Evolutionary conservation across 495 filamentous ascomycete genomes (phyloP).

Genomic region (Aspergillus indologenus): DNA sequence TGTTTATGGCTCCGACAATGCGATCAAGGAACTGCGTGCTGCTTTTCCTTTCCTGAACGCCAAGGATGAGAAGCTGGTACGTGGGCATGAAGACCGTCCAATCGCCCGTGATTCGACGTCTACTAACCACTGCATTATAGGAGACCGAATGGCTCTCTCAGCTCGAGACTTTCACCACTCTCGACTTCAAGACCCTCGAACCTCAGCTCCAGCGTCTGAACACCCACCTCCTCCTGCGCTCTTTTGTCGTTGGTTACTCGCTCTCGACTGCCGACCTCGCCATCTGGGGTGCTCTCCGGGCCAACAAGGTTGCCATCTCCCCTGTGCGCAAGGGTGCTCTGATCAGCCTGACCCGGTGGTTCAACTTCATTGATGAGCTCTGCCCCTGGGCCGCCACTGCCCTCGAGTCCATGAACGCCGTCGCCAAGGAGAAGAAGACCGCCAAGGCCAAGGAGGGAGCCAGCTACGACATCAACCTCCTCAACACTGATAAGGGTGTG

Average conservation of each 20-base stretch:
- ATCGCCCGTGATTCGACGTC: neutral
- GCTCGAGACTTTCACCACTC: constrained; percentile 48
- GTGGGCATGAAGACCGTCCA: constrained; percentile 8
- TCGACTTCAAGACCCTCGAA: constrained; percentile 79
- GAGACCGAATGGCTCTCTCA: constrained; percentile 58
- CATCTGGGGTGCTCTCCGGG: constrained; percentile 80
- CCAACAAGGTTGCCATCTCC: constrained; percentile 78
- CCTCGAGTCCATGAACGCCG: constrained; percentile 59
- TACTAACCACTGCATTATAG: constrained; percentile 20
- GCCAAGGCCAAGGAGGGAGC: constrained; percentile 78
- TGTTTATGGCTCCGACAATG: constrained; percentile 35
- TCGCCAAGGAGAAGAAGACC: constrained; percentile 60
- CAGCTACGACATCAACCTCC: constrained; percentile 86
- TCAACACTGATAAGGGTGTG: constrained; percentile 85
- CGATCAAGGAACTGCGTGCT: constrained; percentile 38
- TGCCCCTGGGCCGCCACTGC: constrained; percentile 57
- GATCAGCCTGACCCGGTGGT: constrained; percentile 83
- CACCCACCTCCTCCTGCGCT: constrained; percentile 79
- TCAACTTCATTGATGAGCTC: constrained; percentile 75
- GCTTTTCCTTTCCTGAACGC: constrained; percentile 43
- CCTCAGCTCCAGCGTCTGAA: constrained; percentile 73
- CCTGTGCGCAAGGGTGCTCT: constrained; percentile 76
- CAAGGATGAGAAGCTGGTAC: constrained; percentile 45
- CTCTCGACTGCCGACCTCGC: constrained; percentile 76
- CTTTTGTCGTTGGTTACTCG: constrained; percentile 79